Base-by-base conservation (phyloP, 2,329 filamentous ascomycete species). In the Arthrocladium fulminans region DNA sequence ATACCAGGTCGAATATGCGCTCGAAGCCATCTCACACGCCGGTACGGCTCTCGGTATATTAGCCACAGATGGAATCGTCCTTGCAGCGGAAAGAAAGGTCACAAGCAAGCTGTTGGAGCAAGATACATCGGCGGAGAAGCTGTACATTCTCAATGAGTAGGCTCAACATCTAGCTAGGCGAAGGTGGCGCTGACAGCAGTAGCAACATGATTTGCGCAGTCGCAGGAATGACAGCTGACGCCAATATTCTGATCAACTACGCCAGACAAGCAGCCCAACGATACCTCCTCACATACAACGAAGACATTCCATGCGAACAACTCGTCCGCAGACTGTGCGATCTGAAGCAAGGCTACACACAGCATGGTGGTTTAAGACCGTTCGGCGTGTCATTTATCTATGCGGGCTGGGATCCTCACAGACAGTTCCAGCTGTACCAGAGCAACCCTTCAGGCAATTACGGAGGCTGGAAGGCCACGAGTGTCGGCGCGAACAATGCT, bases 161-260 rank as follows among this genome's bases (percentile, higher is more conserved):
- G 84, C 63, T 6, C 22, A 10, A 17, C 29, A 9, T 12, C 10
- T 32, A 22, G 22, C 8, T 40, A 20, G 3, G 15, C 20, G 2
- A 8, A 22, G 29, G n/a, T 25, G n/a, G 5, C 13, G 30, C 37
- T 49, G 35, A 43, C 35, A 27, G 25, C 25, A 45, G 23, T 58
- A 97, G 90, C 74, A 98, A 98, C 76, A 98, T 98, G 94, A 97
- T 98, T 71, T 96, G 89, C 71, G 92, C 92, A 53, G 92, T 98
- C 52, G 92, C 92, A 61, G 92, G 92, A 65, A 97, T 98, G 90
- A 98, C 89, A 39, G 92, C 92, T 64, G 92, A 98, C 67, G 92
- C 92, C 69, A 98, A 98, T 76, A 98, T 98, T 70, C 88, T 98
- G 67, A 98, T 98, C 81, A 98, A 98, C 77, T 96, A 94, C 72